Percentiles rank a stretch among this genome's conserved stretches.
Conservation (phyloP, 331 rosid species). For the Cucumis variabilis region DNA sequence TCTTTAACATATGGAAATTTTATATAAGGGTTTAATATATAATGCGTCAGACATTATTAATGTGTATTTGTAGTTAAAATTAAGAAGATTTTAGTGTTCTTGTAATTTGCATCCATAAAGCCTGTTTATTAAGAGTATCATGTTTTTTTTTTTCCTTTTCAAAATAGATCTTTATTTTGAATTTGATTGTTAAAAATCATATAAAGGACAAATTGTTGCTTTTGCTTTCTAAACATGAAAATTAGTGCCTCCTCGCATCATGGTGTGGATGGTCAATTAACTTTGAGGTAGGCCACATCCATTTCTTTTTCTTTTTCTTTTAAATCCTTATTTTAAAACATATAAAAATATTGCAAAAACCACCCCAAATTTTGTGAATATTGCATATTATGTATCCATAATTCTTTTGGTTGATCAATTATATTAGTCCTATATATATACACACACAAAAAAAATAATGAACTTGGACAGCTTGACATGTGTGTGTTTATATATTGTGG, state of each 20-base stretch:
- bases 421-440: too few species aligned
- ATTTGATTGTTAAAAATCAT: not conserved
- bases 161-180: not conserved
- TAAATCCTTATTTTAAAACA: not conserved
- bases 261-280: conserved; percentile 26
- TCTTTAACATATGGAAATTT: not conserved
- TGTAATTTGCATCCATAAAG: not conserved
- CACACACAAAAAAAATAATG: too few species aligned
- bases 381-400: not conserved
- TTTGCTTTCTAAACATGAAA: conserved; percentile 28
- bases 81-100: not conserved
- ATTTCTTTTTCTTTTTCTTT: not conserved
- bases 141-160: not conserved
- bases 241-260: conserved; percentile 22
- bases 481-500: too few species aligned
- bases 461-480: too few species aligned
- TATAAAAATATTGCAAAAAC: not conserved
- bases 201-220: conserved; percentile 26
- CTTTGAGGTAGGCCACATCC: conserved; percentile 20
- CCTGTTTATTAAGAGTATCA: not conserved
- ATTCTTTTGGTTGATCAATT: not conserved
- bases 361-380: not conserved
- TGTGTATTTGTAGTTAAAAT: too few species aligned
- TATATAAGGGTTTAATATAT: not conserved
- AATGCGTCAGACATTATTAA: not conserved